Evolutionary conservation across 2,329 filamentous ascomycete genomes (phyloP).

Genomic region (Alternaria viburni): DNA sequence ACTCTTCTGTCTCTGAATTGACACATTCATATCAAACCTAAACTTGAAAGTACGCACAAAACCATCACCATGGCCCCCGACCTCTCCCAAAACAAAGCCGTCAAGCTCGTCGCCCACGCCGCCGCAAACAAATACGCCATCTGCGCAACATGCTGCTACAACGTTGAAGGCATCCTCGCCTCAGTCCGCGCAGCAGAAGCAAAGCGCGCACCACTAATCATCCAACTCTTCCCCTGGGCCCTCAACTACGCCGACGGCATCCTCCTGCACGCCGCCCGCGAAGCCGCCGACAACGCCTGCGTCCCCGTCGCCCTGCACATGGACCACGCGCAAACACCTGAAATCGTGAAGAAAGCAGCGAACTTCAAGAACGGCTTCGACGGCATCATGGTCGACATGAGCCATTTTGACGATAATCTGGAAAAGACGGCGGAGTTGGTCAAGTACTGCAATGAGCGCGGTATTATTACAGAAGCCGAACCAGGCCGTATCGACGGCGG

Average conservation of each 20-base stretch:
- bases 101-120: slow-evolving; percentile 63
- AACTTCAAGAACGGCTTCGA: slow-evolving; percentile 49
- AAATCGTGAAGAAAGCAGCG: slow-evolving; percentile 66
- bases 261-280: slow-evolving; percentile 54
- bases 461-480: slow-evolving; percentile 74
- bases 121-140: slow-evolving; percentile 63
- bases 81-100: slow-evolving; percentile 52
- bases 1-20: too few species aligned
- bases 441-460: slow-evolving; percentile 66
- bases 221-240: slow-evolving; percentile 78
- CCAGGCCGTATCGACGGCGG: slow-evolving; percentile 74
- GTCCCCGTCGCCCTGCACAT: slow-evolving; percentile 70
- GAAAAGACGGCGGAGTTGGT: slow-evolving; percentile 68
- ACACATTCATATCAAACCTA: neutral
- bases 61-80: slow-evolving; percentile 53
- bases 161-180: slow-evolving; percentile 73
- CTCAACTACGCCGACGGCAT: slow-evolving; percentile 66
- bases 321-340: slow-evolving; percentile 70
- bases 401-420: slow-evolving; percentile 74
- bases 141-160: slow-evolving; percentile 69
- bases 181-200: slow-evolving; percentile 72
- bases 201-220: slow-evolving; percentile 70
- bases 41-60: neutral
- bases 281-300: slow-evolving; percentile 47
- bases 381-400: slow-evolving; percentile 69